phyloP scores from a whole-genome alignment of 2,329 filamentous ascomycete species.

The Fusarium penzigii region DNA sequence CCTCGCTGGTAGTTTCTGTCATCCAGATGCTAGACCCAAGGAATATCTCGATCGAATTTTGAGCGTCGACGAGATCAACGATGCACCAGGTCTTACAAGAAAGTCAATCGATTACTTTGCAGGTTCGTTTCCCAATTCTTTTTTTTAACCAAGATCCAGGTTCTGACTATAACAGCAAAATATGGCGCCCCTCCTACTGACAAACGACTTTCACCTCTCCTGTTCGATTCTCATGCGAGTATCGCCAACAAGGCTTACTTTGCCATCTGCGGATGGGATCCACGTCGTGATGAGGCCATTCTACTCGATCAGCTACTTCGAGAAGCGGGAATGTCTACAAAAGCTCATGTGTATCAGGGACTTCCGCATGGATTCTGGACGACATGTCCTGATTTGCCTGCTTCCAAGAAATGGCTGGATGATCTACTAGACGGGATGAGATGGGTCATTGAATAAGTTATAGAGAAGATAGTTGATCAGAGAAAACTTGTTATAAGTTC shows the following conservation, averaged over 20 bases:
- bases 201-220: slow-evolving; percentile 39
- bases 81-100: slow-evolving; percentile 37
- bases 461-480: neutral
- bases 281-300: slow-evolving; percentile 49
- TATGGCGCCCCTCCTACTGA: slow-evolving; percentile 36
- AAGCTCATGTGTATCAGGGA: slow-evolving; percentile 42
- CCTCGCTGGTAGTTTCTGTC: slow-evolving; percentile 46
- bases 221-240: slow-evolving; percentile 33
- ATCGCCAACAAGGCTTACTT: slow-evolving; percentile 42
- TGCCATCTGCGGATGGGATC: slow-evolving; percentile 49
- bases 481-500: too few relatives aligned
- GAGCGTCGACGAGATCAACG: slow-evolving; percentile 39
- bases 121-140: slow-evolving; percentile 9
- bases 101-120: slow-evolving; percentile 37
- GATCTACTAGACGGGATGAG: slow-evolving; percentile 27
- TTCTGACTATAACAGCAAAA: slow-evolving; percentile 13
- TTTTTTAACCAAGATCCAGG: too few relatives aligned
- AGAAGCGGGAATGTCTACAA: slow-evolving; percentile 35
- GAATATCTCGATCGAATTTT: slow-evolving; percentile 36
- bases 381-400: slow-evolving; percentile 38
- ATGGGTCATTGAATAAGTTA: slow-evolving; percentile 20
- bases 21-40: slow-evolving; percentile 40
- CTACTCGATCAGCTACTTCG: slow-evolving; percentile 43
- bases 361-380: slow-evolving; percentile 43
- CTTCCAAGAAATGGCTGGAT: slow-evolving; percentile 32